Evolutionary conservation across 495 filamentous ascomycete genomes (phyloP), one percentile per base, ranked within the genome.

Genomic region (Podospora fimiseda): DNA sequence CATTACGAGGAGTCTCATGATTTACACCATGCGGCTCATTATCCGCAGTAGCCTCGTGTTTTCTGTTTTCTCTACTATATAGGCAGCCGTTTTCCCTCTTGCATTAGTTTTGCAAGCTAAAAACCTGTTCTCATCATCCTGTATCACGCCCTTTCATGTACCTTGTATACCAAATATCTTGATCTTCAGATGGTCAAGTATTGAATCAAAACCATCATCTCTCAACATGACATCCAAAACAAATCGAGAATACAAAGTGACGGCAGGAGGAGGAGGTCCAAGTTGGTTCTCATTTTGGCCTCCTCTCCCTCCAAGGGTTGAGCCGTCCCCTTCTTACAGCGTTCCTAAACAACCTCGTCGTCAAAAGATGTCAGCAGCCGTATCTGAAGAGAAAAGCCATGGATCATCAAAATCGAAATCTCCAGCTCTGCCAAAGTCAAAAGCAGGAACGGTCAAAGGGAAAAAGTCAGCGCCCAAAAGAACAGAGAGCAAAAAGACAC

Each of bases 271-370:
- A n/a, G n/a, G n/a, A n/a, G n/a, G 16, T n/a, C 11, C 5, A 41
- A n/a, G 13, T 41, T 57, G 44, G 49, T 53, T 53, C 16, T 33
- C 33, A 23, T 52, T 46, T 42, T 19, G 21, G 19, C 2, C 27
- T 6, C 38, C 27, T 3, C 15, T 11, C 0, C 16, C 43, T 23
- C 30, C 14, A 1, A 42, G 18, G 11, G 22, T n/a, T 9, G 37
- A 48, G 15, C 21, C 53, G 16, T 22, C 41, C 2, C 21, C 41
- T 1, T 4, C 42, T 2, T 36, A 45, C 30, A 39, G 21, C 11
- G 41, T 47, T 13, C 22, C 47, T 42, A 30, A 46, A 13, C 15
- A 18, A 7, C 6, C 21, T 16, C 41, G 20, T 2, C 45, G 23
- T 2, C 9, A 4, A 9, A 55, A 27, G 14, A 9, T 41, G 21